Evolutionary conservation across 805 yeast species (phyloP).

Genomic region (Candida tibetensis): DNA sequence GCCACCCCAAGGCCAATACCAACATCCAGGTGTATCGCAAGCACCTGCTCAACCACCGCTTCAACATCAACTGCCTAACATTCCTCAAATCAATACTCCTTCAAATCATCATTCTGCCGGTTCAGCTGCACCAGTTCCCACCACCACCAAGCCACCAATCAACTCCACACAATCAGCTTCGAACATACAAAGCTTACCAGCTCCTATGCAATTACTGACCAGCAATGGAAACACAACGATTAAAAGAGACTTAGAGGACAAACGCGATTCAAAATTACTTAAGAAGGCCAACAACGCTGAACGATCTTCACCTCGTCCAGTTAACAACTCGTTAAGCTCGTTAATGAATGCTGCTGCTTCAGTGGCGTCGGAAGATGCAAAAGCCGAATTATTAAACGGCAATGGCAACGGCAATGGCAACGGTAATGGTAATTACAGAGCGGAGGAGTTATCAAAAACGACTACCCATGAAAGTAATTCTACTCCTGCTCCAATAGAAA

Average conservation of each 20-base stretch:
- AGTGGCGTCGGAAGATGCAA: conserved; percentile 14
- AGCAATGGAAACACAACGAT: conserved; percentile 2
- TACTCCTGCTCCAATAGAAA: not conserved
- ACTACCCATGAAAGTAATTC: conserved; percentile 12
- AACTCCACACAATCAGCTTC: not conserved
- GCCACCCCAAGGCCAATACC: conserved; percentile 12
- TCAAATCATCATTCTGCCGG: conserved; percentile 1
- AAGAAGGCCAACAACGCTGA: conserved; percentile 21
- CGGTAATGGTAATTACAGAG: conserved; percentile 37
- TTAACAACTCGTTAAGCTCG: conserved; percentile 20
- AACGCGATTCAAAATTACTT: conserved; percentile 26
- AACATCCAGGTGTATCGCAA: conserved; percentile 6
- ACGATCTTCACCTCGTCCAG: conserved; percentile 8
- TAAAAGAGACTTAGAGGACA: conserved; percentile 42
- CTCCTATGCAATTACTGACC: conserved; percentile 5
- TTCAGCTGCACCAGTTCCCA: conserved; percentile 7
- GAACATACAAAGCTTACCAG: not conserved
- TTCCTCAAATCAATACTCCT: conserved; percentile 8
- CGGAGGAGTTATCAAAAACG: conserved; percentile 23
- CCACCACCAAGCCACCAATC: conserved; percentile 5
- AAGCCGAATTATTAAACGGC: conserved; percentile 2
- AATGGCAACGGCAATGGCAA: conserved; percentile 28
- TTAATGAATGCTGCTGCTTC: conserved; percentile 30
- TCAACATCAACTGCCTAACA: conserved; percentile 11
- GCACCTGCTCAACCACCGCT: conserved; percentile 14